Base-by-base conservation (phyloP, 176 grass and related monocot genomes). In the Cenchrus purpureus region DNA sequence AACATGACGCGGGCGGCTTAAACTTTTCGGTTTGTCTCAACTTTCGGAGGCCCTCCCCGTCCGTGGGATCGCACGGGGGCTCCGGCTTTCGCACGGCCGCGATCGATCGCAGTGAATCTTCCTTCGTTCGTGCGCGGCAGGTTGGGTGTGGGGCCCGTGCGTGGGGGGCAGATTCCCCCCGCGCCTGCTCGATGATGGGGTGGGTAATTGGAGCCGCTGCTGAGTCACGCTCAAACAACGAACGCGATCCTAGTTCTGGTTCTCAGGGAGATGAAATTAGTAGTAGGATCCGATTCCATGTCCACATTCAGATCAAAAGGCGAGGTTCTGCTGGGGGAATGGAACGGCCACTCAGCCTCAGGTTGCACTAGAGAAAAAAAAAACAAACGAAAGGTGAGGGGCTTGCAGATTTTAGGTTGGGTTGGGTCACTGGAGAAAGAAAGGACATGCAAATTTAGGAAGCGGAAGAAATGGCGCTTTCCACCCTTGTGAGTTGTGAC, bases 211-310 rank as follows among this genome's bases (percentile, higher is more conserved):
- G 71, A 4, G 71, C 13, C 28, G 72, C 76, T 76, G 72, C 76
- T 76, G 84, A 87, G 62, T 79, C 84, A 74, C 62, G n/a, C 31
- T 25, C 53, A 73, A 80, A 70, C 76, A 84, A 32, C 84, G 57
- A 57, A 73, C n/a, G 71, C 80, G 58, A 65, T 84, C 42, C 56
- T 73, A 82, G 58, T 84, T 79, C 53, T 61, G 60, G 4, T 54
- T 85, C 43, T 20, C n/a, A 25, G 12, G 43, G 7, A 59, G 22
- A 32, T 32, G 31, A 59, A 50, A 65, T 61, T 65, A 91, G 80
- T 65, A 91, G 80, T 84, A 84, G 89, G 85, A 91, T 84, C 85
- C 62, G 75, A 87, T 87, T 87, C 89, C 80, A 75, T 55, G 81
- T 45, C 85, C 82, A 86, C 82, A 53, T 60, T 77, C 65, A 78